A percentile compares a stretch with the other conserved stretches of the same genome.
phyloP scores from a whole-genome alignment of 257 asterid species.

The Schizonepeta tenuifolia region DNA sequence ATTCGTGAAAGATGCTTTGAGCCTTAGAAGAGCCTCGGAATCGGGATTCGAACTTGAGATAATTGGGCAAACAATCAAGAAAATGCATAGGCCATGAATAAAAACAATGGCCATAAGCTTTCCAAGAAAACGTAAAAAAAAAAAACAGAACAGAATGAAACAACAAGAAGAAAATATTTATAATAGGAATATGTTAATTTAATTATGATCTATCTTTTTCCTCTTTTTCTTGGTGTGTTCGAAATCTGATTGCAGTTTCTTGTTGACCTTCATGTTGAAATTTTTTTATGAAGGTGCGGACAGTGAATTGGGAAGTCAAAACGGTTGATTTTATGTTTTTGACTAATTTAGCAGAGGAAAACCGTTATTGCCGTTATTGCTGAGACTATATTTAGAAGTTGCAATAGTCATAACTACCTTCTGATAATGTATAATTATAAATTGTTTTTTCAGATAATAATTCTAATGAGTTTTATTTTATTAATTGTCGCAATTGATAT shows the following conservation, averaged over 20 bases:
- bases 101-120: conserved; percentile 52
- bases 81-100: conserved; percentile 33
- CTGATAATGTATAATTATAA: neutral
- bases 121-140: neutral
- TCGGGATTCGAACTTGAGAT: conserved; percentile 43
- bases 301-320: conserved; percentile 2
- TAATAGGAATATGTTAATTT: neutral
- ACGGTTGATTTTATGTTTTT: conserved; percentile 19
- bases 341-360: conserved; percentile 34
- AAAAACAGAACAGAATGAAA: neutral
- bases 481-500: no score
- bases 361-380: conserved; percentile 33
- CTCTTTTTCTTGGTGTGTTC: neutral
- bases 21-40: conserved; percentile 59
- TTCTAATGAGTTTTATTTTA: no score
- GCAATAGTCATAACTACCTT: neutral
- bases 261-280: conserved; percentile 8
- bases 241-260: neutral
- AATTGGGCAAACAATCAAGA: conserved; percentile 34
- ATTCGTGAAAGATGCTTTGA: conserved; percentile 53
- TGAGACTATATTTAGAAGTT: conserved; percentile 25
- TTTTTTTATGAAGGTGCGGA: neutral
- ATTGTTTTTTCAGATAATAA: no score
- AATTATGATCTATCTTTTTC: neutral
- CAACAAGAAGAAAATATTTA: neutral